Conservation (phyloP, 2,329 filamentous ascomycete genomes). For the Cladosporium sp. region DNA sequence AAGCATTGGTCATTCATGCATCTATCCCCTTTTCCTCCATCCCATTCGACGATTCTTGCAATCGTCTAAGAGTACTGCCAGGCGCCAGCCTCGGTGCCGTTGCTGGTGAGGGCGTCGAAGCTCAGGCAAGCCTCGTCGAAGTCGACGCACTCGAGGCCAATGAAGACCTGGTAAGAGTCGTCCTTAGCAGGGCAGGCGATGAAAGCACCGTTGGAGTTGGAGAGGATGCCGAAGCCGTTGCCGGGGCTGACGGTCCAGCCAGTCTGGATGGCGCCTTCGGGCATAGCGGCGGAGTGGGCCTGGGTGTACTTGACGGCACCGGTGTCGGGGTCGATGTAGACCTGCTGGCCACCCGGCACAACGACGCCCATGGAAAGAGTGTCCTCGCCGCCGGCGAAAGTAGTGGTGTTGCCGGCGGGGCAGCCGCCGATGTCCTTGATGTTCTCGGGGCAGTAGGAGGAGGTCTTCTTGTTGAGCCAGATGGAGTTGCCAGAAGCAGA, state of each 20-base stretch:
- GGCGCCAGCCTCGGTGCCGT: conserved; percentile 24
- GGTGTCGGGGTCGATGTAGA: conserved; percentile 33
- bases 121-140: conserved; percentile 25
- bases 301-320: conserved; percentile 35
- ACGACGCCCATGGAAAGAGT: conserved; percentile 26
- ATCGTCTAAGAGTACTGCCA: conserved; percentile 31
- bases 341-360: conserved; percentile 34
- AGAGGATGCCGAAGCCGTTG: conserved; percentile 25
- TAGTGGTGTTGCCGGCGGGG: conserved; percentile 27
- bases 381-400: conserved; percentile 23
- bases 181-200: conserved; percentile 24
- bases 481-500: conserved; percentile 29
- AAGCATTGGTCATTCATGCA: neutral
- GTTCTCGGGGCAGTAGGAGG: conserved; percentile 34
- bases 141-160: conserved; percentile 23
- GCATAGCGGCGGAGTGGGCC: conserved; percentile 30
- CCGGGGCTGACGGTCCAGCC: conserved; percentile 28
- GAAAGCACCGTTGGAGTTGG: conserved; percentile 22
- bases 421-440: conserved; percentile 23
- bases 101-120: conserved; percentile 25
- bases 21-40: neutral
- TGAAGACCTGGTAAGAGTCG: conserved; percentile 24
- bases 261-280: conserved; percentile 27
- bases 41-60: neutral
- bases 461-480: conserved; percentile 33